phyloP scores from a whole-genome alignment of 495 filamentous ascomycete species.

The Copromyces sp. region DNA sequence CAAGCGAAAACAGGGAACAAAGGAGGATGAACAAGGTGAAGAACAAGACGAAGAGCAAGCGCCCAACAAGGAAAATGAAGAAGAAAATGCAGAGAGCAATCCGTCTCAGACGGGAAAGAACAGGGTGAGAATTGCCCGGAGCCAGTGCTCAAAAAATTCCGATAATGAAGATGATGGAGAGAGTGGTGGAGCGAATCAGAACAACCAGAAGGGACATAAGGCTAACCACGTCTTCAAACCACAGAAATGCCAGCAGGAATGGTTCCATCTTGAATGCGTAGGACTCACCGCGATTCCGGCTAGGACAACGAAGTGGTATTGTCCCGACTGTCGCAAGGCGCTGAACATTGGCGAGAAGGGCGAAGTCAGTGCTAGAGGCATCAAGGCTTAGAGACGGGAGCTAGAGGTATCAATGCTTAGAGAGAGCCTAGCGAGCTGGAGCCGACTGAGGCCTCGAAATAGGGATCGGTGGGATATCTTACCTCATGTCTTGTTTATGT shows the following conservation, averaged over 20 bases:
- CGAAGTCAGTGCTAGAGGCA: slow-evolving; percentile 42
- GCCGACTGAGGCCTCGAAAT: background rate
- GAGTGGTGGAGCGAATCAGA: background rate
- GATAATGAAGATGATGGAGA: background rate
- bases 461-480: background rate
- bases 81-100: background rate
- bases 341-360: slow-evolving; percentile 52
- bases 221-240: slow-evolving; percentile 4
- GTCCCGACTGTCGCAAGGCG: slow-evolving; percentile 69
- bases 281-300: slow-evolving; percentile 64
- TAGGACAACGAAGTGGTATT: slow-evolving; percentile 86
- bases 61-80: background rate
- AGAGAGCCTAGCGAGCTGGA: slow-evolving; percentile 19
- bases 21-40: background rate
- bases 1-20: background rate
- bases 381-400: slow-evolving; percentile 31
- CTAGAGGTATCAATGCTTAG: background rate
- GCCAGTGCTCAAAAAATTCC: background rate
- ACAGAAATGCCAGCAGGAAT: slow-evolving; percentile 62
- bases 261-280: slow-evolving; percentile 92
- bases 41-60: background rate
- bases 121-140: background rate
- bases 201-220: background rate
- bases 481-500: background rate
- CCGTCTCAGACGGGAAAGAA: background rate